Percentiles rank a stretch among this genome's conserved stretches.
Conservation (phyloP, 148 eudicot species). For the Rheum nobile region DNA sequence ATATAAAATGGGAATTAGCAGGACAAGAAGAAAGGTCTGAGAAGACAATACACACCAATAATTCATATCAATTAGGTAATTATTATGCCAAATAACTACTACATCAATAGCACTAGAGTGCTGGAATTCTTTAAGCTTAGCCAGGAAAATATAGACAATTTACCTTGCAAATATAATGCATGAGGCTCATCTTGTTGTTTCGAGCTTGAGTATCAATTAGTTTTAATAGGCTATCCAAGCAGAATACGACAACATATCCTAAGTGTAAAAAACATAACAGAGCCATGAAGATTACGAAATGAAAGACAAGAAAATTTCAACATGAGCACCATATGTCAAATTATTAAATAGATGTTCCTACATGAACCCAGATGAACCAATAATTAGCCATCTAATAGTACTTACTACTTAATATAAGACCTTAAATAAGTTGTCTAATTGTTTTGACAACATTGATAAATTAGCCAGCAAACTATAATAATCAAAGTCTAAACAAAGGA, state of each 20-base stretch:
- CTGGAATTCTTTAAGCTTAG: not conserved
- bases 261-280: slow-evolving; percentile 6
- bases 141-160: not conserved
- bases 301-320: not conserved
- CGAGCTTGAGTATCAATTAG: slow-evolving; percentile 61
- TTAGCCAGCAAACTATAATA: too few species aligned
- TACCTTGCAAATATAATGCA: slow-evolving; percentile 73
- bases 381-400: not conserved
- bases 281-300: not conserved
- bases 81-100: not conserved
- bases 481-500: too few species aligned
- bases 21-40: too few species aligned
- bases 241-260: slow-evolving; percentile 71
- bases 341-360: slow-evolving; percentile 1
- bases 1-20: too few species aligned
- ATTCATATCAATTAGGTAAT: not conserved
- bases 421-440: not conserved
- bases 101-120: not conserved
- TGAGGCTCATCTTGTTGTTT: too few species aligned
- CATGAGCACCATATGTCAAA: not conserved
- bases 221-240: slow-evolving; percentile 56
- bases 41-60: too few species aligned
- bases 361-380: not conserved
- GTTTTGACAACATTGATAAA: not conserved
- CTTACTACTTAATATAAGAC: not conserved